Conservation (phyloP, 192 early-diverging fungal species). For the Dissophora globulifera region DNA sequence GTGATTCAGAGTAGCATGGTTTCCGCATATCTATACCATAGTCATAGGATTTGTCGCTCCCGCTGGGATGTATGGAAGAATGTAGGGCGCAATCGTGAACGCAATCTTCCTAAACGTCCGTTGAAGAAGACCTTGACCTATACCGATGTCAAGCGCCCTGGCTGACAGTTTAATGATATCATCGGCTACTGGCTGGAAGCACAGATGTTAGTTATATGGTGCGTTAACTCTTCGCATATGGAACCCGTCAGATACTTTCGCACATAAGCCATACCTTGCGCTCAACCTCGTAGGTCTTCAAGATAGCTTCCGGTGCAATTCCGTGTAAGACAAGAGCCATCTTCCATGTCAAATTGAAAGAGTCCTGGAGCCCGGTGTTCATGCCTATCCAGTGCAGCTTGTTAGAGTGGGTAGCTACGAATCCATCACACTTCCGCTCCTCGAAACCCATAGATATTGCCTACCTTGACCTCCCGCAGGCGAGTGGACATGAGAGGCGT, state of each 20-base stretch:
- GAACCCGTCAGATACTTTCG: neutral
- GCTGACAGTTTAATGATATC: conserved; percentile 31
- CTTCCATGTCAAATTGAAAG: conserved; percentile 60
- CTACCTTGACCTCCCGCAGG: conserved; percentile 54
- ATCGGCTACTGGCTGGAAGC: conserved; percentile 29
- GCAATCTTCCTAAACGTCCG: conserved; percentile 17
- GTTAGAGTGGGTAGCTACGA: too few species aligned
- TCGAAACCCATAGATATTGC: too few species aligned
- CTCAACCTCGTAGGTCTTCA: conserved; percentile 32
- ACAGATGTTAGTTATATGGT: too few species aligned
- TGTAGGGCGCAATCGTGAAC: conserved; percentile 25
- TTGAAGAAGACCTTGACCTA: conserved; percentile 22
- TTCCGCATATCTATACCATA: conserved; percentile 43
- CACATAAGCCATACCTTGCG: conserved; percentile 14
- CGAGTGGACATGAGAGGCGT: conserved; percentile 55
- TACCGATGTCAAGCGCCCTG: conserved; percentile 7
- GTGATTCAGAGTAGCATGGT: too few species aligned
- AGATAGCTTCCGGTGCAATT: conserved; percentile 22
- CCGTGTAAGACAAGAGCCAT: conserved; percentile 53
- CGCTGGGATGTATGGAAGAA: conserved; percentile 33
- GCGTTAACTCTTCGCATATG: too few species aligned
- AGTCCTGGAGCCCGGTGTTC: conserved; percentile 58
- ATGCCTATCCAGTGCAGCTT: conserved; percentile 28
- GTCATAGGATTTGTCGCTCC: conserved; percentile 16
- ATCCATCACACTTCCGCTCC: too few species aligned